A percentile compares a stretch with the other conserved stretches of the same genome.
These are phyloP conservation scores for Physaria fendleri DNA, from an alignment of 345 rosid species.

Conservation along the genomic window DNA sequence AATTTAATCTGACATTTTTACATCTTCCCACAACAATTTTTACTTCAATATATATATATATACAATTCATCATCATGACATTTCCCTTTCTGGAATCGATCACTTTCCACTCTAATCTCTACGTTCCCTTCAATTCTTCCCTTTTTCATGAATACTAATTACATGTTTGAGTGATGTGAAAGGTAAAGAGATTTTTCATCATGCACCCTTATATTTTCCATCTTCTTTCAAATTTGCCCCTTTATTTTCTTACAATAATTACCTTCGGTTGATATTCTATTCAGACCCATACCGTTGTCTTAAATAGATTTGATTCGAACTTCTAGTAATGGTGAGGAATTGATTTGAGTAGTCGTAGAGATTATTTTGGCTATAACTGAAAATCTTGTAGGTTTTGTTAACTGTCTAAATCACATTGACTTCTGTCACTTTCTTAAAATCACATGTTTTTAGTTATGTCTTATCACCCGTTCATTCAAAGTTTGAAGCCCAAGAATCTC, in stretches of 20 bases:
- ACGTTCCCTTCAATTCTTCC: slow-evolving; percentile 22
- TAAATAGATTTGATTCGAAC: slow-evolving; percentile 1
- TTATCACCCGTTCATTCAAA: slow-evolving; percentile 8
- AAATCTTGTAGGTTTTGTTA: slow-evolving; percentile 5
- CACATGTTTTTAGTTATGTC: slow-evolving; percentile 24
- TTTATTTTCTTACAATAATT: not conserved
- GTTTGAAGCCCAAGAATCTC: slow-evolving; percentile 20
- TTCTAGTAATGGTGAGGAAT: slow-evolving; percentile 7
- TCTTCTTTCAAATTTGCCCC: not conserved
- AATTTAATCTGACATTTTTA: slow-evolving; percentile 30
- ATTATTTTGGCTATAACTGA: slow-evolving; percentile 20
- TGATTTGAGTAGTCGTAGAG: not conserved
- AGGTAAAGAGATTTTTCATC: slow-evolving; percentile 10
- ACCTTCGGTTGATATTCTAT: not conserved
- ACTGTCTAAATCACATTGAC: slow-evolving; percentile 26
- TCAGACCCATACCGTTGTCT: not conserved
- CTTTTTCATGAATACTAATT: slow-evolving; percentile 16
- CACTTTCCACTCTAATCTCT: slow-evolving; percentile 25
- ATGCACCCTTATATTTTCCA: not conserved
- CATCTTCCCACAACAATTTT: slow-evolving; percentile 20
- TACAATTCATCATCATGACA: slow-evolving; percentile 17
- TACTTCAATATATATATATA: slow-evolving; percentile 1
- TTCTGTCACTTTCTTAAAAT: slow-evolving; percentile 15
- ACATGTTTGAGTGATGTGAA: slow-evolving; percentile 28
- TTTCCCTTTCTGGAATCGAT: slow-evolving; percentile 25